Evolutionary conservation across 2,329 filamentous ascomycete genomes (phyloP).

Genomic region (Cladosporium velox): DNA sequence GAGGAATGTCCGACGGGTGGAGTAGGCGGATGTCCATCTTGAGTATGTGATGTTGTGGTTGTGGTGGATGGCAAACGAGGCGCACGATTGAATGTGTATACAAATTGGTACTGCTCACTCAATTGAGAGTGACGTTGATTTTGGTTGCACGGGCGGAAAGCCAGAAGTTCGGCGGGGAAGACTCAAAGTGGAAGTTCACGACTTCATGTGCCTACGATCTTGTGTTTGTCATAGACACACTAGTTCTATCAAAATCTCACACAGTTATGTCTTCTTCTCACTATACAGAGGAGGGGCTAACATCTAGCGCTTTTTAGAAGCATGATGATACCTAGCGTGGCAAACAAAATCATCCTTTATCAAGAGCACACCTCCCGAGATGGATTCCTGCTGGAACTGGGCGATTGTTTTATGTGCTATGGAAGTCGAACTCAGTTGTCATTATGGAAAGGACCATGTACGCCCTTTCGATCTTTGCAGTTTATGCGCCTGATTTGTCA

Average conservation of each 20-base stretch:
- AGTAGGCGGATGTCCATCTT: constrained; percentile 89
- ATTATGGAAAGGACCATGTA: background rate
- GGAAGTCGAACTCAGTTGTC: background rate
- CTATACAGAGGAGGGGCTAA: too few species aligned
- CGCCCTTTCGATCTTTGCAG: background rate
- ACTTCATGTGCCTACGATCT: background rate
- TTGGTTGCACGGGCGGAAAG: background rate
- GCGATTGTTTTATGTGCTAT: background rate
- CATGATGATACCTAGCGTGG: too few species aligned
- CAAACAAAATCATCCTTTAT: background rate
- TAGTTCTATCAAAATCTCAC: background rate
- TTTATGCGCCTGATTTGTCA: background rate
- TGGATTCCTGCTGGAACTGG: background rate
- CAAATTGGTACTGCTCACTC: constrained; percentile 4
- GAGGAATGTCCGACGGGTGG: constrained; percentile 77
- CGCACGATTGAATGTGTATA: background rate
- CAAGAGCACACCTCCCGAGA: background rate
- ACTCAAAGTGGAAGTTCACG: background rate
- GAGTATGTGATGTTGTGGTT: constrained; percentile 10
- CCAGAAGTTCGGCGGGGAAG: constrained; percentile 3
- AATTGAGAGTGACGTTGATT: constrained; percentile 15
- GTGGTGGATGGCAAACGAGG: background rate
- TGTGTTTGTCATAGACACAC: background rate
- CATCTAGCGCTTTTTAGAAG: too few species aligned
- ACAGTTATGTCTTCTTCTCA: background rate